Percentiles rank a stretch among this genome's conserved stretches.
Evolutionary conservation across 495 filamentous ascomycete genomes (phyloP).

Genomic region (Trichoderma gamsii): DNA sequence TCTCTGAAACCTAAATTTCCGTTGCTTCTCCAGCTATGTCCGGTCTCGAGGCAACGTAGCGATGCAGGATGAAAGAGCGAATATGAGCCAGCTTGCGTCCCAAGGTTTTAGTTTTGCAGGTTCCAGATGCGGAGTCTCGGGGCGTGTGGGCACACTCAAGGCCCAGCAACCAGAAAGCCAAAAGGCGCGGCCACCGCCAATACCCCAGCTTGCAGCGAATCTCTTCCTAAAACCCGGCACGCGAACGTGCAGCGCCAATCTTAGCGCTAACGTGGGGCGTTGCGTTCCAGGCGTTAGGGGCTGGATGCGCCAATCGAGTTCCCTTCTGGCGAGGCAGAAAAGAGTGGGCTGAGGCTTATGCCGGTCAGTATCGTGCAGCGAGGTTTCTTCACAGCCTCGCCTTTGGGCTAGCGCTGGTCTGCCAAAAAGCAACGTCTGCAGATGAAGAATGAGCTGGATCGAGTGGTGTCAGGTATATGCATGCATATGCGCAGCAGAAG

Average conservation of each 20-base stretch:
- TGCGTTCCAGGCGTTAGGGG: slow-evolving; percentile 6
- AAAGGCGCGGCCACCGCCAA: neutral
- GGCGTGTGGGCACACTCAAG: neutral
- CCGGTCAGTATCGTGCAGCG: neutral
- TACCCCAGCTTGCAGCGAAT: slow-evolving; percentile 8
- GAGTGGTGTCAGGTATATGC: too few species aligned
- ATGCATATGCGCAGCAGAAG: too few species aligned
- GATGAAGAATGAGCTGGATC: too few species aligned
- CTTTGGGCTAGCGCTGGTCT: neutral
- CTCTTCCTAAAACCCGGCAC: neutral
- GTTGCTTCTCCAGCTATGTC: neutral
- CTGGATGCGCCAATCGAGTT: neutral
- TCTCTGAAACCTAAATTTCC: neutral
- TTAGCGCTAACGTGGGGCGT: slow-evolving; percentile 11
- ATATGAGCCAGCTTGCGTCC: slow-evolving; percentile 3
- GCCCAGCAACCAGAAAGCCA: slow-evolving; percentile 3
- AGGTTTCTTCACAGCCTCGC: neutral
- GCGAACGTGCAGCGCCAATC: slow-evolving; percentile 14
- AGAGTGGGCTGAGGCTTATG: slow-evolving; percentile 1
- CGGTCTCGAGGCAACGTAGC: neutral
- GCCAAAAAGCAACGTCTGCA: too few species aligned
- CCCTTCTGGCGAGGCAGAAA: neutral
- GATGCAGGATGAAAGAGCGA: neutral
- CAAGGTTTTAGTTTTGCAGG: slow-evolving; percentile 4
- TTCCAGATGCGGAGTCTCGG: slow-evolving; percentile 5